Conservation (phyloP, 257 asterid genomes). For the Solanum appendiculatum region DNA sequence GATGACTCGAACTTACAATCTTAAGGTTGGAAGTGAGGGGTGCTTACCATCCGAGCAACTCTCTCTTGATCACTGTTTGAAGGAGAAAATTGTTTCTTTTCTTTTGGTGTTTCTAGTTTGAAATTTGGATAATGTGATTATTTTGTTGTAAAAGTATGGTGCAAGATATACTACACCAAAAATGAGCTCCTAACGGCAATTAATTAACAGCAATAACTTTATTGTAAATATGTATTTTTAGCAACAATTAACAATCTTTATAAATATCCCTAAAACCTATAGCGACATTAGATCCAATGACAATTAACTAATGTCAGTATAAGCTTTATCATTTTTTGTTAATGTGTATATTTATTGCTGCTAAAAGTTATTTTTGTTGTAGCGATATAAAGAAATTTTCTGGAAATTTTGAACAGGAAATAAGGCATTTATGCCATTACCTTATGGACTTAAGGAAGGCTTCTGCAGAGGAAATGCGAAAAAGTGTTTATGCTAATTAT, state of each 20-base stretch:
- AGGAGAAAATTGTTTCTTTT: not conserved
- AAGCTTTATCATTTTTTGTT: fast-evolving
- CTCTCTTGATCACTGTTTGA: not conserved
- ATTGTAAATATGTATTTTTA: too few species aligned
- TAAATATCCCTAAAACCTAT: too few species aligned
- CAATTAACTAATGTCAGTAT: not conserved
- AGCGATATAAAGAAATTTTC: not conserved
- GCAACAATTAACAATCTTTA: fast-evolving
- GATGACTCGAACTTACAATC: too few species aligned
- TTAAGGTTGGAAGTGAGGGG: not conserved
- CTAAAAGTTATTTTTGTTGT: not conserved
- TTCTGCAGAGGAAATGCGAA: constrained; percentile 96
- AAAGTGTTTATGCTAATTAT: constrained; percentile 84
- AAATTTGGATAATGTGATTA: not conserved
- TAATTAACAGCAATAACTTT: too few species aligned
- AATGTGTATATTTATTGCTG: too few species aligned
- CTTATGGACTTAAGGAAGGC: constrained; percentile 75
- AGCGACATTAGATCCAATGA: fast-evolving
- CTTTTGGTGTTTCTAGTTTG: not conserved
- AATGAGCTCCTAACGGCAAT: not conserved
- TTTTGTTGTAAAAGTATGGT: not conserved
- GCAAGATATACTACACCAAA: not conserved
- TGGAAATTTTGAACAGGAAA: constrained; percentile 43
- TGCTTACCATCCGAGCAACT: not conserved
- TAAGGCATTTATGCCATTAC: constrained; percentile 65